Conservation (phyloP, 768 basidiomycete genomes). For the Kwoniella dejecticola region DNA sequence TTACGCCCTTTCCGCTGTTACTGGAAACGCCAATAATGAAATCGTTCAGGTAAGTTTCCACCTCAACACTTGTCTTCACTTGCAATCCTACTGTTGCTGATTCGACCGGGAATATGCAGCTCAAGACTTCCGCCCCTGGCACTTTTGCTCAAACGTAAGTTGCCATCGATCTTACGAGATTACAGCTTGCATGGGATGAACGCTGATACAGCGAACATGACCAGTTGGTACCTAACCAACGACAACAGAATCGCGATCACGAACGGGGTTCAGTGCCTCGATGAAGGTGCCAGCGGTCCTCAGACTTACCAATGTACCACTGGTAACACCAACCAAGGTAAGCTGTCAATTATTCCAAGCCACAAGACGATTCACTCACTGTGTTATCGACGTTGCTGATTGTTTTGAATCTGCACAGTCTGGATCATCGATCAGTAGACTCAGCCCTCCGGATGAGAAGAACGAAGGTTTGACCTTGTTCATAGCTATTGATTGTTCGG, state of each 20-base stretch:
- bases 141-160: not conserved
- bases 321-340: slow-evolving; percentile 52
- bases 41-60: slow-evolving; percentile 18
- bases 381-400: too few species aligned
- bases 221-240: slow-evolving; percentile 39
- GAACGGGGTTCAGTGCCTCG: slow-evolving; percentile 51
- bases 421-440: too few species aligned
- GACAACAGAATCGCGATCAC: slow-evolving; percentile 54
- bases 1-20: slow-evolving; percentile 14
- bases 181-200: too few species aligned
- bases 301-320: slow-evolving; percentile 54
- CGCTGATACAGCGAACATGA: not conserved
- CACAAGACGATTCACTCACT: too few species aligned
- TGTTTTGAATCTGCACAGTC: too few species aligned
- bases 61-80: too few species aligned
- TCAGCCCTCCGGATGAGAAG: too few species aligned
- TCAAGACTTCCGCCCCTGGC: slow-evolving; percentile 19
- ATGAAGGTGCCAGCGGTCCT: slow-evolving; percentile 36
- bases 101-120: not conserved
- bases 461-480: too few species aligned
- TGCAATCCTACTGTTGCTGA: too few species aligned
- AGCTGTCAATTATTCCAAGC: slow-evolving; percentile 10
- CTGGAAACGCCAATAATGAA: slow-evolving; percentile 14
- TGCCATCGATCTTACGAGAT: not conserved
- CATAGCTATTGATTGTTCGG: too few species aligned